Percentiles rank a stretch among this genome's conserved stretches.
Evolutionary conservation across 2,329 filamentous ascomycete genomes (phyloP).

Genomic region (Trichoderma atrobrunneum): DNA sequence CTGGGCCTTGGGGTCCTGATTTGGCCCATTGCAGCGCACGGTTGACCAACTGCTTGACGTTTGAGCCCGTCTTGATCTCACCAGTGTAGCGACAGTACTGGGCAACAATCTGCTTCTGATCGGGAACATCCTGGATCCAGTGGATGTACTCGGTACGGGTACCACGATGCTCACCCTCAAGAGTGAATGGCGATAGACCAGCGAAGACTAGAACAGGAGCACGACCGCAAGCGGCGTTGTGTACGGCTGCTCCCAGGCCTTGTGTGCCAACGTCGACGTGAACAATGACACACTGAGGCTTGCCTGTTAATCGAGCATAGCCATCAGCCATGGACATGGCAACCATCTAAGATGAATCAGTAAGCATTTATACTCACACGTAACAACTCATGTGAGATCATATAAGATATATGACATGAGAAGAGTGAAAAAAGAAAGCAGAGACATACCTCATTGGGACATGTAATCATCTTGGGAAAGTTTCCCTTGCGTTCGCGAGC

Average conservation of each 20-base stretch:
- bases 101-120: constrained; percentile 74
- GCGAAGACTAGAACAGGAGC: constrained; percentile 76
- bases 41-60: constrained; percentile 87
- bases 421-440: neutral
- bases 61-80: constrained; percentile 80
- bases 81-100: constrained; percentile 84
- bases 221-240: constrained; percentile 73
- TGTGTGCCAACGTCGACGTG: constrained; percentile 83
- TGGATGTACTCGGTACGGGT: constrained; percentile 82
- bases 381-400: neutral
- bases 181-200: constrained; percentile 71
- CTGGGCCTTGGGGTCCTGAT: constrained; percentile 73
- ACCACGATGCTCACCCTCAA: constrained; percentile 73
- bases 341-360: constrained; percentile 60
- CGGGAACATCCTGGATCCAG: constrained; percentile 81
- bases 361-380: neutral
- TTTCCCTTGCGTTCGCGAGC: constrained; percentile 62
- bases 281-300: constrained; percentile 74
- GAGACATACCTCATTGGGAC: constrained; percentile 67
- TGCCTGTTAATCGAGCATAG: constrained; percentile 68
- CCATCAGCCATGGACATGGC: constrained; percentile 83
- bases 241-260: constrained; percentile 71
- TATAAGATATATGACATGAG: neutral
- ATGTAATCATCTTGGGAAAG: constrained; percentile 74
- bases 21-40: constrained; percentile 78